These are phyloP conservation scores for Apiospora aurea DNA, from an alignment of 2,329 filamentous ascomycete genomes.

Conservation along the genomic window DNA sequence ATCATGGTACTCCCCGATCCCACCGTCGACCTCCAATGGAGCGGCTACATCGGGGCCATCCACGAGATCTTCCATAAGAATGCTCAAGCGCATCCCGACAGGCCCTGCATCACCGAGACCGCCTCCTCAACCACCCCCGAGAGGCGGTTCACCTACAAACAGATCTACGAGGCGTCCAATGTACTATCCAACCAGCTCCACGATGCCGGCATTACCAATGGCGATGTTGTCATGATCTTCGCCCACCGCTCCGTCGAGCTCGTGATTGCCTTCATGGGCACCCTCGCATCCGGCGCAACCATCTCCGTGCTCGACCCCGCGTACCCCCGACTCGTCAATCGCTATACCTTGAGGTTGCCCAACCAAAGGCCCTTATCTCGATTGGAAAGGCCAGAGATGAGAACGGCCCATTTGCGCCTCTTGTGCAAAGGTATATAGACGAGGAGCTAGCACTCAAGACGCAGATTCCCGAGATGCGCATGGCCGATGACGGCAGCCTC, in stretches of 20 bases:
- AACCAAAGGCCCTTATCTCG: slow-evolving; percentile 73
- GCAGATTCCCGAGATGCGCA: slow-evolving; percentile 74
- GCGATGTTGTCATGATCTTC: slow-evolving; percentile 94
- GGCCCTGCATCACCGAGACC: slow-evolving; percentile 58
- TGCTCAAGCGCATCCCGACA: slow-evolving; percentile 72
- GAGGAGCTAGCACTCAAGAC: slow-evolving; percentile 76
- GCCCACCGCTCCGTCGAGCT: slow-evolving; percentile 79
- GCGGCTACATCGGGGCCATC: slow-evolving; percentile 68
- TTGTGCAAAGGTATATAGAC: slow-evolving; percentile 70
- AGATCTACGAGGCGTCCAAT: slow-evolving; percentile 88
- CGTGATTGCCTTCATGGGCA: slow-evolving; percentile 78
- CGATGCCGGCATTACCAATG: slow-evolving; percentile 73
- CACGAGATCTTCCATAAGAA: slow-evolving; percentile 73
- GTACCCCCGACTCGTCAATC: slow-evolving; percentile 84
- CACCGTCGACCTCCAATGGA: slow-evolving; percentile 72
- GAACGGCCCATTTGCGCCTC: slow-evolving; percentile 60
- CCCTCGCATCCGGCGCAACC: slow-evolving; percentile 67
- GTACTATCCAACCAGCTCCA: slow-evolving; percentile 80
- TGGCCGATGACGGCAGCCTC: slow-evolving; percentile 75
- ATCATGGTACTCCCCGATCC: slow-evolving; percentile 62
- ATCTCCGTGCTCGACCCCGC: slow-evolving; percentile 77
- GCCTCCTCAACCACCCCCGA: slow-evolving; percentile 55
- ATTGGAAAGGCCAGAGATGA: slow-evolving; percentile 78
- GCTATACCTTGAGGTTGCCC: slow-evolving; percentile 82
- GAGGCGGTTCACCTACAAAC: slow-evolving; percentile 79